phyloP scores from a whole-genome alignment of 2,329 filamentous ascomycete species.

The Diaporthe longicolla region DNA sequence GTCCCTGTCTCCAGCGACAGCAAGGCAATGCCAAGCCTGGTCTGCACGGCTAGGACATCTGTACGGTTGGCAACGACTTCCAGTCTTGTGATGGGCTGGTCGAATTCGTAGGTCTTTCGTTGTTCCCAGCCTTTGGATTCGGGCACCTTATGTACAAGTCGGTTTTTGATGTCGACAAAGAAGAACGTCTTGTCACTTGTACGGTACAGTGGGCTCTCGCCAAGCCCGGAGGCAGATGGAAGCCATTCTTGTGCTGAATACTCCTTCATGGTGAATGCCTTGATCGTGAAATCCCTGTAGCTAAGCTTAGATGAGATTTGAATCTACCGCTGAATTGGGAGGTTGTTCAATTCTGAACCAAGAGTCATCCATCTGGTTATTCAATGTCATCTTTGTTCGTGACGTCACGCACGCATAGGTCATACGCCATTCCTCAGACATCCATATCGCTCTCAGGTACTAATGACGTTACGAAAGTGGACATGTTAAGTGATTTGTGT shows the following conservation, averaged over 20 bases:
- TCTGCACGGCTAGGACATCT: slow-evolving; percentile 46
- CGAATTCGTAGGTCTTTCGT: slow-evolving; percentile 40
- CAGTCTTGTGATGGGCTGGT: slow-evolving; percentile 46
- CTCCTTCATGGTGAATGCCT: slow-evolving; percentile 42
- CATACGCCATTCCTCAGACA: slow-evolving; percentile 8
- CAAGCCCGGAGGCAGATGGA: slow-evolving; percentile 45
- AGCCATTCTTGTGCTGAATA: slow-evolving; percentile 48
- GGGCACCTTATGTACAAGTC: slow-evolving; percentile 45
- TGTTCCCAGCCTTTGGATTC: slow-evolving; percentile 41
- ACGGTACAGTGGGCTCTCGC: slow-evolving; percentile 48
- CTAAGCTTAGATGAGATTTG: not conserved
- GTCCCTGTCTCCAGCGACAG: slow-evolving; percentile 43
- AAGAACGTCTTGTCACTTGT: slow-evolving; percentile 46
- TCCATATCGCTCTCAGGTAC: not conserved
- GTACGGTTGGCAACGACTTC: slow-evolving; percentile 42
- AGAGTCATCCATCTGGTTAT: not conserved
- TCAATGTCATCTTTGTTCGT: slow-evolving; percentile 22
- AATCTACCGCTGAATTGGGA: not conserved
- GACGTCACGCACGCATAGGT: slow-evolving; percentile 30
- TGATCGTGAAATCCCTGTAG: not conserved
- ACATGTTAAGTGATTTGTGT: not conserved
- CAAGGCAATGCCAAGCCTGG: slow-evolving; percentile 44
- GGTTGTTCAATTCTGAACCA: no score
- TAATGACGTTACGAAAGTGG: not conserved
- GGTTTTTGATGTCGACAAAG: slow-evolving; percentile 48